phyloP scores from a whole-genome alignment of 2,329 filamentous ascomycete species.

The Boeremia exigua region DNA sequence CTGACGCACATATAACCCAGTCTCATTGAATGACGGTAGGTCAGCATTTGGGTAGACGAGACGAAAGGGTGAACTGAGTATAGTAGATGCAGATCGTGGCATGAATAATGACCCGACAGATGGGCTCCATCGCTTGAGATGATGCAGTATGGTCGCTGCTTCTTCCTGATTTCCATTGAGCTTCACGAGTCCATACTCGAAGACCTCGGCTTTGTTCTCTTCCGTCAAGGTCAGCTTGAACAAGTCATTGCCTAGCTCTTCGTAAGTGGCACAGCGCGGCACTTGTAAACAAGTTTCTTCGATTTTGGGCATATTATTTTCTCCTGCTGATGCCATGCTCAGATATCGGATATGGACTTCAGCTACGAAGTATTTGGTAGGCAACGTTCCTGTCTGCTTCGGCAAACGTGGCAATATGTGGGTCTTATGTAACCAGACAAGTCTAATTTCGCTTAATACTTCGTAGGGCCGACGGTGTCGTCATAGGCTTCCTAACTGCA shows the following conservation, averaged over 20 bases:
- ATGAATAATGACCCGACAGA: slow-evolving; percentile 5
- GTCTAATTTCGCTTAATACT: slow-evolving; percentile 2
- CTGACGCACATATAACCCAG: slow-evolving; percentile 20
- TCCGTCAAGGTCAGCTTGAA: slow-evolving; percentile 14
- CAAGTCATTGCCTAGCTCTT: slow-evolving; percentile 9
- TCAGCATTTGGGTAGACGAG: slow-evolving; percentile 18
- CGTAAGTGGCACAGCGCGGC: not conserved
- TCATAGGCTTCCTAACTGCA: not conserved
- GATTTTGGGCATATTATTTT: not conserved
- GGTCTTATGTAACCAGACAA: not conserved
- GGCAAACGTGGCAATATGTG: not conserved
- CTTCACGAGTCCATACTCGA: slow-evolving; percentile 13
- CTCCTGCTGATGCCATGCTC: not conserved
- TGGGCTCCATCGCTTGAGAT: slow-evolving; percentile 17
- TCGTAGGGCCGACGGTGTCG: not conserved
- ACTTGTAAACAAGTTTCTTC: not conserved
- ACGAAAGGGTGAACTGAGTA: slow-evolving; percentile 23
- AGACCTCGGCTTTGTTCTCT: slow-evolving; percentile 21
- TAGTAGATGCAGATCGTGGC: slow-evolving; percentile 12
- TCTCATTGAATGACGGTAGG: slow-evolving; percentile 13
- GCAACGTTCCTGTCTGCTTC: not conserved
- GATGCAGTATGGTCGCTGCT: slow-evolving; percentile 8
- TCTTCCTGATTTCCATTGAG: slow-evolving; percentile 8
- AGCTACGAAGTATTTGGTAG: too few relatives aligned
- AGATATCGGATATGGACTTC: not conserved